Base-by-base conservation (phyloP, 2,329 filamentous ascomycete genomes). In the Ophiocordyceps australis region DNA sequence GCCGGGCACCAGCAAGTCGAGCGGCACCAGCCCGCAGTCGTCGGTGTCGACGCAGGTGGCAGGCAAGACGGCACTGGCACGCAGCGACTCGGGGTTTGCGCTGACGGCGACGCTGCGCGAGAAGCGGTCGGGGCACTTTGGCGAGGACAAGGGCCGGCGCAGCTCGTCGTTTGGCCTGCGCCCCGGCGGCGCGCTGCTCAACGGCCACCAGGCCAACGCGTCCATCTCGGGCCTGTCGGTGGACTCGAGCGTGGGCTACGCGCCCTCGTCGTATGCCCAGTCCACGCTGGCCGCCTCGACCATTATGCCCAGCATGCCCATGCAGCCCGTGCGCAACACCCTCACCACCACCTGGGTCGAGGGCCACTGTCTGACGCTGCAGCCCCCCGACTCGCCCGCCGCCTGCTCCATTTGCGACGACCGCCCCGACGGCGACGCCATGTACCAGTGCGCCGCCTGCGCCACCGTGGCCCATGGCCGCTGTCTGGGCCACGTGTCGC, bases 51-150 rank as follows among this genome's bases (percentile, higher is more conserved):
- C 85, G 3, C 62, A 78, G 2, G 92, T 81, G 3, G 65, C 66
- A 18, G 71, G 68, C 37, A 65, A 66, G 4, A 86, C 80, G 4
- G 76, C 80, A 1, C 68, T 79, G n/a, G 92, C 83, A 5, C 68
- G 83, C 11, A 91, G 77, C 41, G 89, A 98, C 44, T 94, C 86
- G 5, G 86, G 82, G 2, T 91, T 89, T 48, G 79, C 81, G 19
- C 58, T 93, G 29, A 75, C 85, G 34, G 72, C 79, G 12, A 92
- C 81, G 5, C 58, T 98, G 30, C 73, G 83, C 17, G 89, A 95
- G 52, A 98, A 95, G 57, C 71, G 86, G 26, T 95, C 89, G 4
- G 85, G 80, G 2, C 82, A 94, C 46, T 93, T 95, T 38, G 47
- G 49, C n/a, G 79, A 89, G 40, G 70, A 76, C 34, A 55, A 64